Evolutionary conservation across 352 stramenopile species (phyloP).

Genomic region (Blastocystis sp.): DNA sequence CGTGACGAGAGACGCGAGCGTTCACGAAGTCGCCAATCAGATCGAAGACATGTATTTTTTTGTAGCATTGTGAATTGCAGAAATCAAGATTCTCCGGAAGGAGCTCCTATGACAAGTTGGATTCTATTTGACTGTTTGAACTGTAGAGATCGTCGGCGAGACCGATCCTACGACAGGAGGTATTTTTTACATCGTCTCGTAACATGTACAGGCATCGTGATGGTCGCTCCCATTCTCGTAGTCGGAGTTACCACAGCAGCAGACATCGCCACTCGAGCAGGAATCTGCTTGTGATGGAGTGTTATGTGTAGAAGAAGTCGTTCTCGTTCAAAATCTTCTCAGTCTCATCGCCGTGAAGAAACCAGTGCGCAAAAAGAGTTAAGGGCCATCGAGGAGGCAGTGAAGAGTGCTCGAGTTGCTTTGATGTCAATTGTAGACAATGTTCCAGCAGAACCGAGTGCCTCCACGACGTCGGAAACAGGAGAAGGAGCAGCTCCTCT

Average conservation of each 20-base stretch:
- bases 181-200: not conserved
- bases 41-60: not conserved
- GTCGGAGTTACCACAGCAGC: not conserved
- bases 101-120: constrained; percentile 13
- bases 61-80: not conserved
- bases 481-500: not conserved
- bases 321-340: not conserved
- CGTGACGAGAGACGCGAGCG: not conserved
- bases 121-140: not conserved
- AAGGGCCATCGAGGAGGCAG: not conserved
- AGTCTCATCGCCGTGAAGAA: not conserved
- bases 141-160: not conserved
- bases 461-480: not conserved
- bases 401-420: not conserved
- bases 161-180: not conserved
- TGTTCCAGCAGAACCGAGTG: not conserved
- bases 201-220: not conserved
- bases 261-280: not conserved
- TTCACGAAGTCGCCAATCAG: not conserved
- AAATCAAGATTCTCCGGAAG: constrained; percentile 29
- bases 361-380: not conserved
- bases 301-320: not conserved
- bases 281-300: not conserved
- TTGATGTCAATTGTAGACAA: not conserved
- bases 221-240: not conserved